Percentiles rank a stretch among this genome's conserved stretches.
Evolutionary conservation across 208 protist species (phyloP).

Genomic region (Trypanosomatidae sp.): DNA sequence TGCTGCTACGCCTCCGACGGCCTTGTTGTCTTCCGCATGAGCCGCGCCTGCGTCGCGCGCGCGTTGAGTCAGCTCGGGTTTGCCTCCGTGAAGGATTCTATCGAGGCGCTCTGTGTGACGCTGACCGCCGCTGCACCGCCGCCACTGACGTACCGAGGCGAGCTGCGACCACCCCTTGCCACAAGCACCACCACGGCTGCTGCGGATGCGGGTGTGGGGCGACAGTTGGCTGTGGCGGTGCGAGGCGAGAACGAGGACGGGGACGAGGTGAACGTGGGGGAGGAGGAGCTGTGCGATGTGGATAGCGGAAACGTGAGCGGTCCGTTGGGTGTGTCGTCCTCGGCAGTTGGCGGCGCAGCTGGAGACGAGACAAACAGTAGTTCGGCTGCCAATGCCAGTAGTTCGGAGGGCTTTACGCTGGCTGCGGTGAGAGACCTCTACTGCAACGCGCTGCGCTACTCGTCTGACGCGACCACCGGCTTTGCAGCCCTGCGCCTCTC

Average conservation of each 20-base stretch:
- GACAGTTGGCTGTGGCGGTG: too few species aligned
- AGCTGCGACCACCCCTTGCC: conserved; percentile 43
- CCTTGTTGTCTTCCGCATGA: conserved; percentile 39
- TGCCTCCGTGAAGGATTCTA: conserved; percentile 30
- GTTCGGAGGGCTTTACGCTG: not conserved
- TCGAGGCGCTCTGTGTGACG: conserved; percentile 42
- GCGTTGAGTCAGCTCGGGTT: conserved; percentile 36
- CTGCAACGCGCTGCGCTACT: conserved; percentile 21
- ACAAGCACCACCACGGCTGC: too few species aligned
- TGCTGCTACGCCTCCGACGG: conserved; percentile 47
- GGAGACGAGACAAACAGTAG: too few species aligned
- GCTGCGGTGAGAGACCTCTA: conserved; percentile 16
- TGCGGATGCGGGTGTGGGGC: not conserved
- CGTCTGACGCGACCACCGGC: conserved; percentile 1
- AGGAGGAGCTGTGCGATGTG: not conserved
- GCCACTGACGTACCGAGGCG: conserved; percentile 40
- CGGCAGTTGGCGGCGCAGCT: too few species aligned
- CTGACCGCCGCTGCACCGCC: conserved; percentile 45
- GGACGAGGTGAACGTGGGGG: not conserved
- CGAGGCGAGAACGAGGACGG: too few species aligned
- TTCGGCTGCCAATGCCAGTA: not conserved
- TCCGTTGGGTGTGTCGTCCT: too few species aligned
- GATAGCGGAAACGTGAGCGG: too few species aligned
- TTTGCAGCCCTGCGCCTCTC: too few species aligned
- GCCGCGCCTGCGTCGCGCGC: conserved; percentile 17